These are phyloP conservation scores for Lachancea waltii DNA, from an alignment of 805 yeast species.

Conservation along the genomic window DNA sequence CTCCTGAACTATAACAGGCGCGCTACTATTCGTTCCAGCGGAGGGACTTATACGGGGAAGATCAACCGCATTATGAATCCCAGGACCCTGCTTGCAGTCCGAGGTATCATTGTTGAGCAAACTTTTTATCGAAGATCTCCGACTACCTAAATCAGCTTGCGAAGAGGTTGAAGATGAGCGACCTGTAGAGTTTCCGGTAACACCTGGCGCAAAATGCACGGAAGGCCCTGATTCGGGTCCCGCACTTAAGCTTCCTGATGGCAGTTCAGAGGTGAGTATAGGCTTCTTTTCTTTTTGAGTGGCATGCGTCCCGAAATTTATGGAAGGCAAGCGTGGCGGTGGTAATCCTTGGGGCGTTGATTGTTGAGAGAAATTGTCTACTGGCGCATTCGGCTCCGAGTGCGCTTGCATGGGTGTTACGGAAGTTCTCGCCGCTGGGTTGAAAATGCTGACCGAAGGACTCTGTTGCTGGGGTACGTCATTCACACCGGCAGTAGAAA, in stretches of 20 bases:
- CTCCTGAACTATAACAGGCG: constrained; percentile 12
- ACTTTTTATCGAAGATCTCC: constrained; percentile 12
- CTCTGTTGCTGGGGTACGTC: constrained; percentile 16
- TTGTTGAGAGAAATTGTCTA: constrained; percentile 15
- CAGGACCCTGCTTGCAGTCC: not conserved
- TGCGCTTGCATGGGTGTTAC: constrained; percentile 3
- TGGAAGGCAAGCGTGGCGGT: constrained; percentile 31
- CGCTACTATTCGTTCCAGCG: not conserved
- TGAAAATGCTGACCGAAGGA: constrained; percentile 29
- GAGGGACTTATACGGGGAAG: not conserved
- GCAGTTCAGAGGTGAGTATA: not conserved
- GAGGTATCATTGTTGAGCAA: constrained; percentile 9
- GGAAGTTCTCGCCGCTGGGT: constrained; percentile 9
- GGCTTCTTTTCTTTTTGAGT: constrained; percentile 1
- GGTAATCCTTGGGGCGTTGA: constrained; percentile 26
- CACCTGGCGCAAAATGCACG: constrained; percentile 8
- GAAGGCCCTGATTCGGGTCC: constrained; percentile 3
- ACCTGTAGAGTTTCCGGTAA: constrained; percentile 5
- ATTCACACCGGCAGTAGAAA: not conserved
- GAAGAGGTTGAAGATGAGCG: constrained; percentile 6
- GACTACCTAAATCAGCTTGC: constrained; percentile 5
- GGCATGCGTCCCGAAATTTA: constrained; percentile 15
- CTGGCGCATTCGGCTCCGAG: not conserved
- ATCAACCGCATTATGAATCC: not conserved
- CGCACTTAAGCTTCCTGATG: not conserved